phyloP scores from a whole-genome alignment of 257 asterid genomes.

The Solanum clarkiae region DNA sequence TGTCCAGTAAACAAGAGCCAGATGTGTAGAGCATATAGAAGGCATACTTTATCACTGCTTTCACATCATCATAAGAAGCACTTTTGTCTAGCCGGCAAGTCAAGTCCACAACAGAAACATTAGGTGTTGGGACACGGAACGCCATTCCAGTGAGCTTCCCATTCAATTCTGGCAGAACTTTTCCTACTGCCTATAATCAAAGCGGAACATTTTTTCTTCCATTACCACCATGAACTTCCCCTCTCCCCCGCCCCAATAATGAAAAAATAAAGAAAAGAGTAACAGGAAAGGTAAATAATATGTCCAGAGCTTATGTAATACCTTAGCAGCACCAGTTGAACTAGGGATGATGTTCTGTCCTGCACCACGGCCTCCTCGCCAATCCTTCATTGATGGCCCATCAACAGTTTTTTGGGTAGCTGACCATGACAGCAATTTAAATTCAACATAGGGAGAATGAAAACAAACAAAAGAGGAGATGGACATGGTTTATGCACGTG shows the following conservation, averaged over 20 bases:
- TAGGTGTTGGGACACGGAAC: slow-evolving; percentile 96
- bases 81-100: slow-evolving; percentile 85
- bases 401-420: slow-evolving; percentile 99
- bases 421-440: slow-evolving; percentile 20
- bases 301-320: slow-evolving; percentile 5
- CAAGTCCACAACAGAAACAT: slow-evolving; percentile 94
- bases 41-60: slow-evolving; percentile 78
- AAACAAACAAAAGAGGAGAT: not conserved
- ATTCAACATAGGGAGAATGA: not conserved
- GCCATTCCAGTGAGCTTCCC: slow-evolving; percentile 99
- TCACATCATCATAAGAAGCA: slow-evolving; percentile 94
- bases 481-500: not conserved
- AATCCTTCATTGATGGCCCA: slow-evolving; percentile 98
- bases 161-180: slow-evolving; percentile 94
- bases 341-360: slow-evolving; percentile 97
- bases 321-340: slow-evolving; percentile 99
- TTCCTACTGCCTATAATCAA: slow-evolving; percentile 80
- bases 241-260: not conserved
- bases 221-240: not conserved
- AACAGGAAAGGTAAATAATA: not conserved
- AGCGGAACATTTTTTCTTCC: not conserved
- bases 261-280: not conserved
- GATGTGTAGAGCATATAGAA: not conserved
- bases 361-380: slow-evolving; percentile 99
- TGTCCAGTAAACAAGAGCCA: not conserved